phyloP scores from a whole-genome alignment of 441 rosid genomes.

The Pelargonium australe region DNA sequence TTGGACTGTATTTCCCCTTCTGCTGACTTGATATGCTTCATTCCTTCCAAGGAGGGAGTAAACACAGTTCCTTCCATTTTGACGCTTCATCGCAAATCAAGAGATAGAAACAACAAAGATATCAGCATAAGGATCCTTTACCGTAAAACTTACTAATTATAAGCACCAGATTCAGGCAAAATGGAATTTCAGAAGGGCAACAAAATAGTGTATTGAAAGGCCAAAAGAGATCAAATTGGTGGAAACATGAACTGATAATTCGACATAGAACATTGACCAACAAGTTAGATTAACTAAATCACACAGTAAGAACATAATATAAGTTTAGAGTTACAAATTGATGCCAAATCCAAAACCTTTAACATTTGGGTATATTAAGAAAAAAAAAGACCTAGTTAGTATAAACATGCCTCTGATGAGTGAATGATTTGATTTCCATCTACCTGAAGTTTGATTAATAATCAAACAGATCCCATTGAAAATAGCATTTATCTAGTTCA shows the following conservation, averaged over 20 bases:
- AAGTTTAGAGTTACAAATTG: too few relatives aligned
- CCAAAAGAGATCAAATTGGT: background rate
- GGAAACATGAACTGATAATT: background rate
- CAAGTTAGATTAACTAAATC: background rate
- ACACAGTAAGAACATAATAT: too few relatives aligned
- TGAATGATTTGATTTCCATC: background rate
- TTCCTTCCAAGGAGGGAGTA: conserved; percentile 74
- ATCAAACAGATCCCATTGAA: background rate
- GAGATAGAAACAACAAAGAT: background rate
- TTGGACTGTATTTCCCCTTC: conserved; percentile 71
- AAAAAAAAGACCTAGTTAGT: background rate
- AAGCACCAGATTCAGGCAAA: background rate
- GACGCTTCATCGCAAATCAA: conserved; percentile 8
- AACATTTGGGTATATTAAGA: background rate
- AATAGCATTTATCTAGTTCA: background rate
- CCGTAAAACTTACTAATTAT: background rate
- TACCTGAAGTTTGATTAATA: background rate
- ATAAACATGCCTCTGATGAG: background rate
- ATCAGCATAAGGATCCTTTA: background rate
- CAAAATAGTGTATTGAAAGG: background rate
- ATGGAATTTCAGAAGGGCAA: background rate
- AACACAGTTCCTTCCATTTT: conserved; percentile 81
- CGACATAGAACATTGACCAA: background rate
- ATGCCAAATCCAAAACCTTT: background rate
- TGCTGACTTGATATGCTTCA: conserved; percentile 70